These are phyloP conservation scores for Clitopilus passeckerianus DNA, from an alignment of 768 basidiomycete species.

Conservation along the genomic window DNA sequence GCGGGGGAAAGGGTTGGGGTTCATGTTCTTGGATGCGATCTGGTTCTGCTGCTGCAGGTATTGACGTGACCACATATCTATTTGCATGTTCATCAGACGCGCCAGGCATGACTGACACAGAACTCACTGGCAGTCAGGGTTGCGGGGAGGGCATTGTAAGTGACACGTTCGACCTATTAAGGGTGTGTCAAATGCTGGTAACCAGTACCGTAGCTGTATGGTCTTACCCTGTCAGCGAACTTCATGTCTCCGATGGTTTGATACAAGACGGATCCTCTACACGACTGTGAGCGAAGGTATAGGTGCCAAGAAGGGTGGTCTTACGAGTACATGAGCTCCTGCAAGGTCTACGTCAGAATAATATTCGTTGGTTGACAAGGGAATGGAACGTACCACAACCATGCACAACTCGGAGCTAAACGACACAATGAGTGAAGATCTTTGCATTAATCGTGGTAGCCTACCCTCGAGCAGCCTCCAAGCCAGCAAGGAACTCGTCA, in stretches of 20 bases:
- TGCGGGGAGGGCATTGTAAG: slow-evolving; percentile 48
- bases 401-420: neutral
- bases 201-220: neutral
- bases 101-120: slow-evolving; percentile 11
- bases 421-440: neutral
- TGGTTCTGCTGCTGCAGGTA: slow-evolving; percentile 55
- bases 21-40: slow-evolving; percentile 48
- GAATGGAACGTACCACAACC: neutral
- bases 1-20: slow-evolving; percentile 15
- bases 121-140: slow-evolving; percentile 38
- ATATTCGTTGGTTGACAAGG: neutral
- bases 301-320: neutral
- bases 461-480: slow-evolving; percentile 43
- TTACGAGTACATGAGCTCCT: neutral
- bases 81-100: neutral
- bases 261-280: slow-evolving; percentile 43
- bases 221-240: slow-evolving; percentile 41
- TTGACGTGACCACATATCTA: slow-evolving; percentile 51
- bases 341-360: neutral
- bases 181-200: slow-evolving; percentile 17
- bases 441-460: slow-evolving; percentile 1
- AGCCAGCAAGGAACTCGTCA: slow-evolving; percentile 47
- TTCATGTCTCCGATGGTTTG: slow-evolving; percentile 49
- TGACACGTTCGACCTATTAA: slow-evolving; percentile 30
- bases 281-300: neutral